Conservation (phyloP, 495 filamentous ascomycete genomes). For the Umbilicaria muhlenbergii region DNA sequence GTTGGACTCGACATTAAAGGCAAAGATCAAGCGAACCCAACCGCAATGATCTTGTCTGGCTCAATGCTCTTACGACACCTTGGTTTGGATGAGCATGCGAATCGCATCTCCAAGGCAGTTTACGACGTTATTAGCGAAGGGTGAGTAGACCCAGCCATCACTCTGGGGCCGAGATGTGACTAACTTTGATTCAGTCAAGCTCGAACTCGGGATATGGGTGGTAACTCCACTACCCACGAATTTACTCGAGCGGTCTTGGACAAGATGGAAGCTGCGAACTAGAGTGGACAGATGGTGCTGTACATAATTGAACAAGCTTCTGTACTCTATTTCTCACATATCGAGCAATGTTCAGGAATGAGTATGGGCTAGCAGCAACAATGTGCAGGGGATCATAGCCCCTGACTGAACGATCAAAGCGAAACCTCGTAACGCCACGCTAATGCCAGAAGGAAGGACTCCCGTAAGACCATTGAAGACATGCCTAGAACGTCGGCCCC, state of each 20-base stretch:
- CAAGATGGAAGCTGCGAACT: constrained; percentile 66
- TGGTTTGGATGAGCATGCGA: constrained; percentile 92
- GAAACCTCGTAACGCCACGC: no score
- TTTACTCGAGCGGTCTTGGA: constrained; percentile 87
- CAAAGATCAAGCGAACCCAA: constrained; percentile 97
- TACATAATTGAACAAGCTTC: neutral
- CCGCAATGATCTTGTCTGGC: constrained; percentile 82
- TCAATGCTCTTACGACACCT: constrained; percentile 94
- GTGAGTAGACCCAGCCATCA: constrained; percentile 34
- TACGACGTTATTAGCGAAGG: constrained; percentile 92
- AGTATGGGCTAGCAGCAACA: no score
- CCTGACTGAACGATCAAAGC: no score
- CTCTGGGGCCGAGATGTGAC: constrained; percentile 3
- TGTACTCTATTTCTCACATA: no score
- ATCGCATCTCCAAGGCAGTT: constrained; percentile 92
- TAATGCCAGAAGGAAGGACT: no score
- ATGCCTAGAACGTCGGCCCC: constrained; percentile 36
- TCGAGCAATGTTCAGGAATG: no score
- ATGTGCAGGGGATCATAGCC: no score
- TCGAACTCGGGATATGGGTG: constrained; percentile 91
- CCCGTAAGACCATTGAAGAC: constrained; percentile 1
- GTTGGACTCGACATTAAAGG: constrained; percentile 98
- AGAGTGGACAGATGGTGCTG: constrained; percentile 7
- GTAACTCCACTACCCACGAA: constrained; percentile 73
- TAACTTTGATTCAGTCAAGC: constrained; percentile 42